Base-by-base conservation (phyloP, 495 filamentous ascomycete genomes). In the Talaromyces adpressus region DNA sequence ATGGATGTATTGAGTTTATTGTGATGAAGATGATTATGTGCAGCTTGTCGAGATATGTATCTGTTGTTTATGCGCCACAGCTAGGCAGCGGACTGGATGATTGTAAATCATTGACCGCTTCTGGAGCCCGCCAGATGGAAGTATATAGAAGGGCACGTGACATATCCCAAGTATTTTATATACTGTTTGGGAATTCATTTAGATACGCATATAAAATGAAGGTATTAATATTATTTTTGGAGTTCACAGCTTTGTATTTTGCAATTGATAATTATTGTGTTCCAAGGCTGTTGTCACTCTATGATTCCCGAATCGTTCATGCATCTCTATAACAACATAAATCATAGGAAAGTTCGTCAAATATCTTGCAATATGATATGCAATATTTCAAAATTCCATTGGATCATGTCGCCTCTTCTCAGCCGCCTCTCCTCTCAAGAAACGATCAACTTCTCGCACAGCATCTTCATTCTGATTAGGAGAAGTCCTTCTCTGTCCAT, bases 371-470 rank as follows among this genome's bases (percentile, higher is more conserved):
- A 32, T 7, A 30, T 30, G n/a, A n/a, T n/a, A n/a, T 30, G 2
- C 29, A 30, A 30, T 30, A 7, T 30, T 30, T 62, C 29, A 52
- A 18, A 49, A 32, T 8, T 27, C 20, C 14, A 49, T 14, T 51
- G 60, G 14, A 36, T 53, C 60, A 1, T 29, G 60, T 59, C 65
- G 66, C 64, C 78, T 69, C 59, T 75, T 70, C 63, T 81, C 76
- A 4, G 79, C 80, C 62, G 81, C 81, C 57, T 80, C 76, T 4
- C 70, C 80, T 66, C 79, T 74, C 61, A 82, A 62, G 61, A 80
- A 81, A 27, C 77, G 71, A 12, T 68, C 73, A 39, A 81, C 72
- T 59, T 79, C 80, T 36, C 71, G 63, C 56, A 76, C 74, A 14
- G 77, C 75, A 52, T 72, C 70, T 2, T 60, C 56, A 9, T 68